Conservation (phyloP, 1,284 basidiomycete genomes). For the Veloporphyrellus conicus region DNA sequence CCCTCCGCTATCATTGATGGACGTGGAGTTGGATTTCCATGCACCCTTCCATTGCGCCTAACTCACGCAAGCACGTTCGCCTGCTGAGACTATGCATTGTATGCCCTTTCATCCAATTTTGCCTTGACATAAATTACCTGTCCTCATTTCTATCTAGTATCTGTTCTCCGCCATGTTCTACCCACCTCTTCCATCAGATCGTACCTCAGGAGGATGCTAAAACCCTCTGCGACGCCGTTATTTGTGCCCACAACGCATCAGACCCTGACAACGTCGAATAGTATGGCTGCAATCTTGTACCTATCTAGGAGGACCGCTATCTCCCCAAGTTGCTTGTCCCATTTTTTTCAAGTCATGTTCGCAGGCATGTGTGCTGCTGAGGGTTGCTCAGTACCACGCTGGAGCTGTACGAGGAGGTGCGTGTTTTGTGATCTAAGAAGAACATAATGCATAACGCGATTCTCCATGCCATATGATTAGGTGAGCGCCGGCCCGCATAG, state of each 20-base stretch:
- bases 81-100: slow-evolving; percentile 31
- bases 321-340: slow-evolving; percentile 32
- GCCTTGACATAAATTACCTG: slow-evolving; percentile 7
- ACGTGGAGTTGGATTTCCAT: slow-evolving; percentile 20
- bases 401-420: slow-evolving; percentile 28
- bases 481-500: slow-evolving; percentile 19
- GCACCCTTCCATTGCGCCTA: slow-evolving; percentile 30
- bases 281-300: slow-evolving; percentile 25
- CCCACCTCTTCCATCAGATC: slow-evolving; percentile 17
- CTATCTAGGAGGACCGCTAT: slow-evolving; percentile 32
- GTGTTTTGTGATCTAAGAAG: slow-evolving; percentile 6
- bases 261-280: slow-evolving; percentile 19
- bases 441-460: background rate
- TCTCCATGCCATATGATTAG: slow-evolving; percentile 6
- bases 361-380: no score
- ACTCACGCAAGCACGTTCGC: slow-evolving; percentile 26
- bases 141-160: slow-evolving; percentile 1
- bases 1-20: slow-evolving; percentile 16
- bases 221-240: slow-evolving; percentile 18
- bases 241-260: slow-evolving; percentile 17
- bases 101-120: slow-evolving; percentile 9
- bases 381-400: slow-evolving; percentile 33
- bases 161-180: background rate
- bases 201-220: slow-evolving; percentile 22
- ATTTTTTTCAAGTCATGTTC: no score